Evolutionary conservation across 1,284 basidiomycete species (phyloP).

Genomic region (Microbotryum scabiosae): DNA sequence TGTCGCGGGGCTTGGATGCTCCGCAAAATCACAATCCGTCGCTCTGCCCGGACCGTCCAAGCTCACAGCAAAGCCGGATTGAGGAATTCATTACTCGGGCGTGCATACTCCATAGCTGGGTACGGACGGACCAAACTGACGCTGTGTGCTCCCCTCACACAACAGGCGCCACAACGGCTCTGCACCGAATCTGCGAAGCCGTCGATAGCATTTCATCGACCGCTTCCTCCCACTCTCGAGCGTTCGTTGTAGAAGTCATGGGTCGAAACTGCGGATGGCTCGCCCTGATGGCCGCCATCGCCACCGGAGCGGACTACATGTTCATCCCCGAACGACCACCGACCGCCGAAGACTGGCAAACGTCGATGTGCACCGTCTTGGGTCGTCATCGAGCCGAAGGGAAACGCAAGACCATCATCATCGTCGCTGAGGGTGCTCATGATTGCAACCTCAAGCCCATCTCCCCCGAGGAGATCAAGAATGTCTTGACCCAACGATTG

Average conservation of each 20-base stretch:
- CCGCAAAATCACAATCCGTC: neutral
- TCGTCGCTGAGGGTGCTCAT: constrained; percentile 91
- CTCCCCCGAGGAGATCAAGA: constrained; percentile 78
- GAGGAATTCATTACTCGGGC: neutral
- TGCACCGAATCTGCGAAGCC: constrained; percentile 93
- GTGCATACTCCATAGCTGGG: too few species aligned
- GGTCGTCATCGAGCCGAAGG: constrained; percentile 75
- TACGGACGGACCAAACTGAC: too few species aligned
- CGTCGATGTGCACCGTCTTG: constrained; percentile 83
- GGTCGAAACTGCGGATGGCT: constrained; percentile 97
- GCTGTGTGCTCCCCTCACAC: neutral
- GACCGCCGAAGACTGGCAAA: constrained; percentile 68
- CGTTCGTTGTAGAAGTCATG: constrained; percentile 99
- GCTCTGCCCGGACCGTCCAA: too few species aligned
- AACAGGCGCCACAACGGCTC: constrained; percentile 71
- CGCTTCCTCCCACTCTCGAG: constrained; percentile 87
- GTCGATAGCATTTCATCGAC: constrained; percentile 98
- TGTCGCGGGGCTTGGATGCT: neutral
- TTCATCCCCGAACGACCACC: constrained; percentile 95
- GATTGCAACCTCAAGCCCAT: constrained; percentile 84
- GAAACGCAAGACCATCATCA: constrained; percentile 96
- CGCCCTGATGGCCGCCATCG: constrained; percentile 83
- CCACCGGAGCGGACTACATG: constrained; percentile 91
- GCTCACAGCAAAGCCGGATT: neutral
- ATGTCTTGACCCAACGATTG: constrained; percentile 74